Evolutionary conservation across 176 grass and related monocot genomes (phyloP), one percentile per base, ranked within the genome.

Genomic region (Urochloa ruziziensis): DNA sequence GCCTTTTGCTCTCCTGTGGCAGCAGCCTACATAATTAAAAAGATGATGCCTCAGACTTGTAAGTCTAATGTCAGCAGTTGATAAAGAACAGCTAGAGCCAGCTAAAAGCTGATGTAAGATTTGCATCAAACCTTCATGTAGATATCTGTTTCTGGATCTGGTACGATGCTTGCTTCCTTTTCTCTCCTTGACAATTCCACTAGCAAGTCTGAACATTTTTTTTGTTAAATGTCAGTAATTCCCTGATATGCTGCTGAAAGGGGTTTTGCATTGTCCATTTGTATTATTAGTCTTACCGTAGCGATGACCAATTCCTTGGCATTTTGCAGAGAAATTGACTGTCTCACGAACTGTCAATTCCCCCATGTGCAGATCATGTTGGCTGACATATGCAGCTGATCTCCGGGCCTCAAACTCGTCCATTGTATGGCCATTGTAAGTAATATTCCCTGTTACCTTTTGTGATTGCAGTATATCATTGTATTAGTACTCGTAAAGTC

Each of bases 311-410:
- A 75, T 82, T 84, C 94, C 94, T 82, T 96, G 94, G 62, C 90
- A 96, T 74, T 85, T 96, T 14, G 94, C 91, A 13, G 94, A 93
- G 72, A 96, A 96, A 37, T 84, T 84, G 69, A 96, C 64, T 0
- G 91, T 96, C 49, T 96, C 94, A 18, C 94, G 85, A 12, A 96
- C 94, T 0, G 94, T 96, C 83, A 96, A 14, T 58, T 96, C 91
- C 1, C 86, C 90, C 46, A 96, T 84, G 70, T 96, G 94, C n/a
- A 88, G 54, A 84, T 96, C 94, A 75, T 96, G 71, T 62, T 96
- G 94, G 61, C 94, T 96, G 30, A 93, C 89, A 74, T 96, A 96
- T 29, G 91, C 87, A 11, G 91, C 79, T 34, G 94, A 93, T 80
- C 91, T 73, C 40, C 87, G 72, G n/a, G 94, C 86, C 24, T 82